Base-by-base conservation (phyloP, 768 basidiomycete species). In the Amanita exitialis region DNA sequence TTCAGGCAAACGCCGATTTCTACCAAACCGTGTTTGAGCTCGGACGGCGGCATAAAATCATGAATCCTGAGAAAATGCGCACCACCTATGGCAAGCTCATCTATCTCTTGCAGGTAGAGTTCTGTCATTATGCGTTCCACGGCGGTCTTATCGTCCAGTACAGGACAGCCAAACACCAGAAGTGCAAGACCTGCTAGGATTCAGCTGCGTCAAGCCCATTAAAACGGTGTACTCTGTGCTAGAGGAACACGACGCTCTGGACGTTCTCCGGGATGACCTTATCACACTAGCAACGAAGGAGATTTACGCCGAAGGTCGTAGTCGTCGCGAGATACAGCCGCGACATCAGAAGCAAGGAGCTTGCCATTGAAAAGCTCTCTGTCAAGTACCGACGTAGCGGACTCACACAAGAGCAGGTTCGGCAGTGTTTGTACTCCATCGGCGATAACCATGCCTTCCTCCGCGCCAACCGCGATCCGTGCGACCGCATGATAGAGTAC, bases 51-150 rank as follows among this genome's bases (percentile, higher is more conserved):
- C 86, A 90, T 62, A 91, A 91, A 64, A 91, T 92, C 60, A 90
- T 87, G 86, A 92, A 91, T 58, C 90, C 90, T 0, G 90, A 91
- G 61, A 90, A 90, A 58, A 90, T 91, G 89, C 77, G 90, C 21
- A 82, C 85, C 25, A 91, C 86, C 6, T 92, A 92, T 54, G 90
- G 90, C 8, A 91, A 91, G 61, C 68, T 91, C 53, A 82, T 90
- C 30, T 91, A 90, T 64, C 68, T 91, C 50, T 74, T 90, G 30
- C 86, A 90, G 77, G 86, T 85, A 54, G 56, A 71, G 60, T 35
- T 39, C 44, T 12, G 27, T 15, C 4, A 44, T 4, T 18, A 18
- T 36, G n/a, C 16, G 15, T 10, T 47, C 34, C 38, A 20, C 18
- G 16, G 39, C 30, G 12, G 51, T 51, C 52, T 45, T 12, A 57